Evolutionary conservation across 2,329 filamentous ascomycete species (phyloP), one percentile per base, ranked within the genome.

Genomic region (Talaromyces sp.): DNA sequence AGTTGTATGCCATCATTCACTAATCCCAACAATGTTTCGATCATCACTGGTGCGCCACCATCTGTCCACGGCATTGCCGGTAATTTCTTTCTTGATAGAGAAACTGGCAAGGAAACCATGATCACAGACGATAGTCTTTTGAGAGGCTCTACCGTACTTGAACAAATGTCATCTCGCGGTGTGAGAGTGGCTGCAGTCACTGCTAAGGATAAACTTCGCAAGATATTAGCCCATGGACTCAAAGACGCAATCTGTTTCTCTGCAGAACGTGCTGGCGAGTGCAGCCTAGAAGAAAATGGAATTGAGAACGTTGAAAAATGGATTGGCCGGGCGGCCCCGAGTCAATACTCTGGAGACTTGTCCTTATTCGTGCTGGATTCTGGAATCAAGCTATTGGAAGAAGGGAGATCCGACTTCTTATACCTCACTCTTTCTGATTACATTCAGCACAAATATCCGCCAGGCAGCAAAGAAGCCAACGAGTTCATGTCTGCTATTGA

Each of bases 351-450:
- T 1, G 79, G 74, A 1, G 78, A 80, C n/a, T 68, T 82, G 34
- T 81, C 79, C 1, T 65, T 82, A 27, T 81, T 75, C 64, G 80
- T 81, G 2, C 73, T 82, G 8, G 79, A 81, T 65, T 77, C 79
- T 2, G 80, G 80, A 2, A 67, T 81, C 45, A 80, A 80, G 65
- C 64, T 82, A 2, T 69, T 82, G 2, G 69, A 78, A 54, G 80
- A 81, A 61, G 65, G 70, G 8, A 69, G 73, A 13, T 76, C 78
- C 0, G 79, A 82, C 58, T 67, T 82, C 29, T 71, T 81, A 43
- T 82, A 82, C 60, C 69, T 82, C 54, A 82, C 80, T 0, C 69
- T 82, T 1, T 81, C 80, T 2, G 79, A 82, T 66, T 82, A 74
- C 61, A 72, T 82, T n/a, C 80, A 81, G 69, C 79, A 82, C 67